phyloP scores from a whole-genome alignment of 2,329 filamentous ascomycete species.

The Trichoderma arundinaceum region DNA sequence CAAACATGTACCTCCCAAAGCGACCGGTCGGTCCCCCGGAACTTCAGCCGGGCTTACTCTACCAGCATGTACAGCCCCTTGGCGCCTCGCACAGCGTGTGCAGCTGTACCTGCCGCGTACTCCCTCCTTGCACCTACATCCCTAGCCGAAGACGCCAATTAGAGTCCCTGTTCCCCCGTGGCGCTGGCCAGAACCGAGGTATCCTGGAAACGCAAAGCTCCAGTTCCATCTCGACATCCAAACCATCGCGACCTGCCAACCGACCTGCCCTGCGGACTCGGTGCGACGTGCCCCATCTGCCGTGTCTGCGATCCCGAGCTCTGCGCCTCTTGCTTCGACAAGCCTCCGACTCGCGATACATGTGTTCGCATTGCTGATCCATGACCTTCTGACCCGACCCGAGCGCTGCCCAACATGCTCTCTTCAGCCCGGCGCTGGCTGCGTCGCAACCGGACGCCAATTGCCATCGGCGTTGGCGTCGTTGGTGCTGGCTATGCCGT shows the following conservation, averaged over 20 bases:
- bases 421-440: conserved; percentile 86
- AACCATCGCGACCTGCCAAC: conserved; percentile 22
- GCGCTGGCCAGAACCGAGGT: conserved; percentile 27
- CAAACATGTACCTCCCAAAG: neutral
- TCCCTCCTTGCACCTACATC: neutral
- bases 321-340: neutral
- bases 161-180: conserved; percentile 16
- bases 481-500: conserved; percentile 89
- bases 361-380: conserved; percentile 17
- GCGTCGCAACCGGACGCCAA: conserved; percentile 85
- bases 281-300: conserved; percentile 9
- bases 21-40: neutral
- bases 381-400: conserved; percentile 27
- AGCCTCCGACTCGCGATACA: neutral
- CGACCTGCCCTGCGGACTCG: neutral
- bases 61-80: neutral
- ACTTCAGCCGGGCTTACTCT: neutral
- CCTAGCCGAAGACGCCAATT: conserved; percentile 21
- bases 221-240: conserved; percentile 4
- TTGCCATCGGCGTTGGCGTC: conserved; percentile 86
- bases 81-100: neutral
- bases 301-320: neutral
- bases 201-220: conserved; percentile 10
- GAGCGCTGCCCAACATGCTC: conserved; percentile 55
- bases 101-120: conserved; percentile 15